A percentile compares a stretch with the other conserved stretches of the same genome.
Conservation (phyloP, 73 alveolate species). For the Paramecium sexaurelia region DNA sequence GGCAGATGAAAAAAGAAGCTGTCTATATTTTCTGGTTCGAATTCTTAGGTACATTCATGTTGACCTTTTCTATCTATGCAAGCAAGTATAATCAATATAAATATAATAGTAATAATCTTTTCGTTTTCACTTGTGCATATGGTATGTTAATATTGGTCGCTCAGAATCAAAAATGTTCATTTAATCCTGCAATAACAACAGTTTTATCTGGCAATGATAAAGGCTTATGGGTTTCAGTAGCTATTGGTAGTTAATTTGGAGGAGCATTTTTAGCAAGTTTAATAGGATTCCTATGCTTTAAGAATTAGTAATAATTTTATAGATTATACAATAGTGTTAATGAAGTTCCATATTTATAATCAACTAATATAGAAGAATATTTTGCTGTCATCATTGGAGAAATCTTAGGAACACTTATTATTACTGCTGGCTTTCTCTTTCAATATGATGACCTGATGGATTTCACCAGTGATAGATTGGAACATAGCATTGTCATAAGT, state of each 20-base stretch:
- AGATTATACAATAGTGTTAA: background rate
- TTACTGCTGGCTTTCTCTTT: slow-evolving; percentile 40
- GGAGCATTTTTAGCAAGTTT: slow-evolving; percentile 48
- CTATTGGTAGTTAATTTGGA: slow-evolving; percentile 44
- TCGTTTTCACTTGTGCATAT: slow-evolving; percentile 30
- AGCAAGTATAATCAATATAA: slow-evolving; percentile 18
- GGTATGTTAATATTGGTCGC: background rate
- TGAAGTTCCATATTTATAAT: slow-evolving; percentile 40
- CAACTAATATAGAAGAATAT: background rate
- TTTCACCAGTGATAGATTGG: slow-evolving; percentile 31
- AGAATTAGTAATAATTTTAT: background rate
- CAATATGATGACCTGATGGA: slow-evolving; percentile 48
- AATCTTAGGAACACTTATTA: slow-evolving; percentile 3
- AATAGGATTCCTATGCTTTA: slow-evolving; percentile 14
- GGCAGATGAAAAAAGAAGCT: slow-evolving; percentile 18
- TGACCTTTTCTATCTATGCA: slow-evolving; percentile 33
- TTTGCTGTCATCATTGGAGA: slow-evolving; percentile 16
- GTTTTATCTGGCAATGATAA: slow-evolving; percentile 27
- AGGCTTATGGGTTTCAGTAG: slow-evolving; percentile 41
- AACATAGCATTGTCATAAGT: slow-evolving; percentile 1
- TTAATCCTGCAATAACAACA: slow-evolving; percentile 49
- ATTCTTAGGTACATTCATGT: slow-evolving; percentile 51
- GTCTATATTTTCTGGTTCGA: slow-evolving; percentile 53
- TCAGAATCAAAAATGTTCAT: slow-evolving; percentile 35
- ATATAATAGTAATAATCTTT: background rate